Evolutionary conservation across 2,329 filamentous ascomycete species (phyloP), one percentile per base, ranked within the genome.

Genomic region (Aspergillus sp.): DNA sequence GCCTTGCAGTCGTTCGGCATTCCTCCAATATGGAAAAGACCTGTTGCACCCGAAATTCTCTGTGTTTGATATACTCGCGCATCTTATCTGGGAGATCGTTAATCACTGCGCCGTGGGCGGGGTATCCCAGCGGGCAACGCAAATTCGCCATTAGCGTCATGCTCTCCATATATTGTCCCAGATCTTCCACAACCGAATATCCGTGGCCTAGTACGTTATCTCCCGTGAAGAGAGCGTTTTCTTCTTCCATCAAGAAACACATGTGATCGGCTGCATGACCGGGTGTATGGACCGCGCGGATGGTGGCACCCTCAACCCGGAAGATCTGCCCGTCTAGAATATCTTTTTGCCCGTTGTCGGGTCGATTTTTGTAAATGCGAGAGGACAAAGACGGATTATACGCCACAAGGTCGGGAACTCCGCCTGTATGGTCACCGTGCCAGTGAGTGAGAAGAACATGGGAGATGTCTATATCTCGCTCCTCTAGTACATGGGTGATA

Each of bases 251-350:
- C 1, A 90, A 68, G 58, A 93, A 86, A n/a, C 83, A 85, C 79
- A 90, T 86, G 66, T 95, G 91, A 67, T 96, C 91, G 1, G 77
- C 76, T 0, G 90, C 86, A 67, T 96, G 91, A 1, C 91, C 87
- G 0, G 86, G 87, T 3, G 79, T 82, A 65, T 83, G 68, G 1
- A 79, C 48, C 1, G 77, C 75, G 0, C 64, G 68, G 30, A 77
- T 49, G 0, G 74, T 78, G 5, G 77, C 77, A 1, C 77, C 76
- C 33, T 77, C 71, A 4, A 74, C 71, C 0, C 41, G 27, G 58
- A 78, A 78, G 0, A 70, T 52, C 34, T 78, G 72, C 0, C 73
- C 72, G 53, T 79, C 72, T 2, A 19, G 19, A 13, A 79, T 79
- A 17, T 67, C 39, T 9, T 70, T 65, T 54, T 78, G 57, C 15